Evolutionary conservation across 1,139 yeast genomes (phyloP), one percentile per base, ranked within the genome.

Genomic region (Geotrichum histeridarum): DNA sequence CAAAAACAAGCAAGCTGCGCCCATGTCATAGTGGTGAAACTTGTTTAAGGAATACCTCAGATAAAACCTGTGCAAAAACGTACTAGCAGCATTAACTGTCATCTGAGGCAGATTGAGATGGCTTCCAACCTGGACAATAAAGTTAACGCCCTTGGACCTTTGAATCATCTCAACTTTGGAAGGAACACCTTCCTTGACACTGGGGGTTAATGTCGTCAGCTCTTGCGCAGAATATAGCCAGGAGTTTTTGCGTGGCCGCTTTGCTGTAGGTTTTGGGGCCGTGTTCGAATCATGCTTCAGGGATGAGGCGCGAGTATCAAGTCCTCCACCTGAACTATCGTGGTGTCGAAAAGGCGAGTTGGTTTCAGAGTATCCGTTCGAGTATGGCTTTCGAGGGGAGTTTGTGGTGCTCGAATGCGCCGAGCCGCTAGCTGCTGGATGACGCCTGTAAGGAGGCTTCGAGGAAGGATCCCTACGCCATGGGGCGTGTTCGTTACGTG

Each of bases 11-110:
- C 77, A 67, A 1, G 81, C 73, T 0, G 80, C 81, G 0, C 76
- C 82, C 33, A 75, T 70, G 54, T 78, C 64, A 56, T 72, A 75
- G 50, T 67, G 68, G 58, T 78, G 82, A 59, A 67, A 70, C 41
- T 67, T 65, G 47, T 66, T 66, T 45, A 77, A 59, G 22, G 77
- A 72, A 54, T 69, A 66, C 42, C 80, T 67, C 73, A 77, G 72
- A 61, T 77, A 80, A 64, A 77, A 79, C 53, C 83, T 67, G 57
- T 79, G 83, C 53, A 78, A 68, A 57, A 71, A 76, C 17, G 70
- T 69, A n/a, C 78, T 64, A 0, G 82, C 82, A 1, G 80, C 74
- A 58, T 76, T 70, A 0, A 78, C 70, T 12, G 80, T 76, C 52
- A 74, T 72, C 47, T 77, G 70, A 2, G 82, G 79, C 22, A 79